Evolutionary conservation across 805 yeast species (phyloP).

Genomic region (Wickerhamomyces bovis): DNA sequence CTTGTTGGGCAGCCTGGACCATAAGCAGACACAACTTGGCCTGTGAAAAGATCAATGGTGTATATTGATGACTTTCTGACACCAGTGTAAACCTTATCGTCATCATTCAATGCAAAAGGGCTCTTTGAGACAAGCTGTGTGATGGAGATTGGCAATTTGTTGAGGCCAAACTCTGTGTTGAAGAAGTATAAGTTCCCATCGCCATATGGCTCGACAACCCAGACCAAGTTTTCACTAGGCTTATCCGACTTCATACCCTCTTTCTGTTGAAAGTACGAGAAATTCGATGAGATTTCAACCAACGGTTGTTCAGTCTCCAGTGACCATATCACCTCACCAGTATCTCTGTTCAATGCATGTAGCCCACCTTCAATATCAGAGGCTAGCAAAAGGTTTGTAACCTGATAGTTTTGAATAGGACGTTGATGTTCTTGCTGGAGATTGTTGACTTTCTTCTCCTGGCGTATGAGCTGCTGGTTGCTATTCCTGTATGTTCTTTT

Average conservation of each 20-base stretch:
- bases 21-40: constrained; percentile 63
- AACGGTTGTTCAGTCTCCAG: constrained; percentile 59
- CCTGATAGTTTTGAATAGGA: constrained; percentile 65
- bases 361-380: constrained; percentile 85
- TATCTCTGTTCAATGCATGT: constrained; percentile 70
- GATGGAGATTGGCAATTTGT: constrained; percentile 75
- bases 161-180: constrained; percentile 66
- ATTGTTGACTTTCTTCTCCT: neutral
- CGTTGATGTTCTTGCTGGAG: constrained; percentile 14
- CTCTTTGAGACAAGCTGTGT: constrained; percentile 72
- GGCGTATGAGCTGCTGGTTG: neutral
- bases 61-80: constrained; percentile 68
- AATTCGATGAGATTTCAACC: constrained; percentile 34
- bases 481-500: neutral
- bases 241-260: neutral
- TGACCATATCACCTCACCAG: constrained; percentile 77
- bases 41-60: constrained; percentile 66
- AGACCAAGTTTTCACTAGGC: constrained; percentile 37
- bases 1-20: constrained; percentile 37
- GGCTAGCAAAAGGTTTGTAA: constrained; percentile 57
- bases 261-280: constrained; percentile 9
- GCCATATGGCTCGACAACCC: constrained; percentile 89
- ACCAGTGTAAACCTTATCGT: constrained; percentile 86
- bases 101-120: constrained; percentile 69
- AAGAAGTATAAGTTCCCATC: constrained; percentile 84